phyloP scores from a whole-genome alignment of 148 eudicot genomes.

The Fagopyrum tataricum region DNA sequence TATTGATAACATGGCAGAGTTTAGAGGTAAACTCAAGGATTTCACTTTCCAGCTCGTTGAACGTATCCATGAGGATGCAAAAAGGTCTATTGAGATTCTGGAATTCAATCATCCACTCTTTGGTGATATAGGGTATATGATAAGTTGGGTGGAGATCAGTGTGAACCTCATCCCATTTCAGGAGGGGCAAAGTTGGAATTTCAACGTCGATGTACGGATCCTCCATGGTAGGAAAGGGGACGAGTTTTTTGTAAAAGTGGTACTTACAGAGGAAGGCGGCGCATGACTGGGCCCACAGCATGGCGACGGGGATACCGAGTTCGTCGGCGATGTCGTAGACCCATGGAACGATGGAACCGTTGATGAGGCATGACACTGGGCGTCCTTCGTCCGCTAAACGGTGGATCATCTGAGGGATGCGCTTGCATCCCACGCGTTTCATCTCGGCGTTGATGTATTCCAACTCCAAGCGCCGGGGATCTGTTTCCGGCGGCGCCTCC shows the following conservation, averaged over 20 bases:
- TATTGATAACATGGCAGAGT: conserved; percentile 28
- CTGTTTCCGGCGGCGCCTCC: conserved; percentile 24
- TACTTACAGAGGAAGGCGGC: conserved; percentile 54
- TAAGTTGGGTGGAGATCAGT: conserved; percentile 62
- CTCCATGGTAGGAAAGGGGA: conserved; percentile 43
- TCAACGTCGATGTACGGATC: conserved; percentile 38
- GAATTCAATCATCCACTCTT: conserved; percentile 36
- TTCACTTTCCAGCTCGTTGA: conserved; percentile 56
- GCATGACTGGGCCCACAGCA: conserved; percentile 73
- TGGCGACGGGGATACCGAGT: conserved; percentile 42
- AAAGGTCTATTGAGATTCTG: conserved; percentile 36
- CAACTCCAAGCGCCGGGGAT: conserved; percentile 26
- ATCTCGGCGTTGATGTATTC: conserved; percentile 32
- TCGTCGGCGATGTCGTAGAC: conserved; percentile 65
- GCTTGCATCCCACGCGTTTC: conserved; percentile 32
- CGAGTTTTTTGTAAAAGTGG: conserved; percentile 31
- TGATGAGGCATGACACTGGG: conserved; percentile 58
- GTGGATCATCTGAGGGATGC: conserved; percentile 33
- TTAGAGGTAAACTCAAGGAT: conserved; percentile 35
- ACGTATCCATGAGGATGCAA: conserved; percentile 20
- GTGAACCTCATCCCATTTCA: conserved; percentile 62
- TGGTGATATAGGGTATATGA: conserved; percentile 32
- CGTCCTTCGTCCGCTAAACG: conserved; percentile 30
- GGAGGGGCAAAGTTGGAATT: conserved; percentile 45
- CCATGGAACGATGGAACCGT: conserved; percentile 73